Percentiles rank a stretch among this genome's conserved stretches.
Evolutionary conservation across 768 basidiomycete species (phyloP).

Genomic region (Leccinum sublutescens): DNA sequence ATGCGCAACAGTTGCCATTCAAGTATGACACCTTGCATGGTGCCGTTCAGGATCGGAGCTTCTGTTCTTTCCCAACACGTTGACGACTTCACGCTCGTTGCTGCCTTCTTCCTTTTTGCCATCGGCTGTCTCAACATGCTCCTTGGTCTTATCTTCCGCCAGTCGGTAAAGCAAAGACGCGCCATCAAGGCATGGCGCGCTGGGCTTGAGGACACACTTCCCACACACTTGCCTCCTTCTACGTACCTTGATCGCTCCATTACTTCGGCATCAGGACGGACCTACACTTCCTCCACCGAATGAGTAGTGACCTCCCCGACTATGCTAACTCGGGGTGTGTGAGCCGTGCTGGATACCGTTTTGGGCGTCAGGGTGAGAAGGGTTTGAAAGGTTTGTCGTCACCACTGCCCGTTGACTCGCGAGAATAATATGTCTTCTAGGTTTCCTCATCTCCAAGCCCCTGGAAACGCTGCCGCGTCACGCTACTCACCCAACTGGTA

Average conservation of each 20-base stretch:
- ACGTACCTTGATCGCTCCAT: constrained; percentile 25
- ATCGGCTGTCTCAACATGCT: too few species aligned
- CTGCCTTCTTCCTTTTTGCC: too few species aligned
- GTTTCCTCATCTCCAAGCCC: constrained; percentile 60
- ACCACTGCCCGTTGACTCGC: constrained; percentile 6
- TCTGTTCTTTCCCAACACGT: too few species aligned
- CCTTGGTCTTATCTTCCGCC: too few species aligned
- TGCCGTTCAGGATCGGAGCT: too few species aligned
- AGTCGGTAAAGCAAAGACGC: constrained; percentile 38
- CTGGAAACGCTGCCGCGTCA: constrained; percentile 63
- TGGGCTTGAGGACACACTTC: constrained; percentile 49
- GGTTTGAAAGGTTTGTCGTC: constrained; percentile 48
- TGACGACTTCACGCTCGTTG: constrained; percentile 57
- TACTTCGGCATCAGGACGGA: constrained; percentile 23
- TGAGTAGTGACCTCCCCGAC: constrained; percentile 21
- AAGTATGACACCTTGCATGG: constrained; percentile 31
- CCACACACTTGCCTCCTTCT: constrained; percentile 37
- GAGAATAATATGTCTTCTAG: constrained; percentile 25
- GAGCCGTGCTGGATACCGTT: constrained; percentile 60
- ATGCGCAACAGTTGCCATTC: constrained; percentile 47
- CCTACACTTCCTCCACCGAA: constrained; percentile 28
- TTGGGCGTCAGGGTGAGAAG: constrained; percentile 77
- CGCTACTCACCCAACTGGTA: constrained; percentile 38
- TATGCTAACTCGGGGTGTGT: constrained; percentile 19
- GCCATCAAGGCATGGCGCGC: constrained; percentile 66